These are phyloP conservation scores for Diplotaxis tenuifolia DNA, from an alignment of 345 rosid species.

Conservation along the genomic window DNA sequence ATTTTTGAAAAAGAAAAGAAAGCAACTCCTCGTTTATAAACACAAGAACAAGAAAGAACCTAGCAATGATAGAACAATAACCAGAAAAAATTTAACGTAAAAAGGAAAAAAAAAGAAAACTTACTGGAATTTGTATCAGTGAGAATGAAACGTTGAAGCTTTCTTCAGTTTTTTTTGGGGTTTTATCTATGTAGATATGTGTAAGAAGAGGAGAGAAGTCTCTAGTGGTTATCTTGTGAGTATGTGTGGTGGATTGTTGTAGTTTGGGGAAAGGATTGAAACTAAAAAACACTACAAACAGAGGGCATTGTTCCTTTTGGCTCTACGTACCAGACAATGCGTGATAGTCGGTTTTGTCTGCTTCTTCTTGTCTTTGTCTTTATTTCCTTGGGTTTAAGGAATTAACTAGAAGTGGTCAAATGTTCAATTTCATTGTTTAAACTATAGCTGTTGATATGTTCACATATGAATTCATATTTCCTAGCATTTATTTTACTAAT, in stretches of 20 bases:
- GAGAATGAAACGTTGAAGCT: constrained; percentile 20
- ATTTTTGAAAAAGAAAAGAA: neutral
- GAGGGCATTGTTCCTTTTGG: constrained; percentile 38
- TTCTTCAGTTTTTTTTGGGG: neutral
- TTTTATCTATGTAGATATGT: constrained; percentile 3
- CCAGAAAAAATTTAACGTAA: neutral
- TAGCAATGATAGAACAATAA: constrained; percentile 13
- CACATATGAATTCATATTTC: too few species aligned
- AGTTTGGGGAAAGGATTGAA: neutral
- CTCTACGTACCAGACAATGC: constrained; percentile 56
- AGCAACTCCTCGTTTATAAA: neutral
- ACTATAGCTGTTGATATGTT: constrained; percentile 2
- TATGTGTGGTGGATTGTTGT: constrained; percentile 11
- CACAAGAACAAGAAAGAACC: neutral
- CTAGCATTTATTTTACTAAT: neutral
- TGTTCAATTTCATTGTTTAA: neutral
- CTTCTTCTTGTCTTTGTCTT: constrained; percentile 47
- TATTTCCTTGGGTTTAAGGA: constrained; percentile 3
- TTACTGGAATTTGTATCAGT: constrained; percentile 39
- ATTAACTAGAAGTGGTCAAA: neutral
- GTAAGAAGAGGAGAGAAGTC: neutral
- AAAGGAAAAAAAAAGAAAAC: neutral
- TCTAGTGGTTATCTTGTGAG: constrained; percentile 27
- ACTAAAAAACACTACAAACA: constrained; percentile 26
- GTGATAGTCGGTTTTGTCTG: constrained; percentile 57